These are phyloP conservation scores for Geranium rotundifolium DNA, from an alignment of 345 rosid species.

Conservation along the genomic window DNA sequence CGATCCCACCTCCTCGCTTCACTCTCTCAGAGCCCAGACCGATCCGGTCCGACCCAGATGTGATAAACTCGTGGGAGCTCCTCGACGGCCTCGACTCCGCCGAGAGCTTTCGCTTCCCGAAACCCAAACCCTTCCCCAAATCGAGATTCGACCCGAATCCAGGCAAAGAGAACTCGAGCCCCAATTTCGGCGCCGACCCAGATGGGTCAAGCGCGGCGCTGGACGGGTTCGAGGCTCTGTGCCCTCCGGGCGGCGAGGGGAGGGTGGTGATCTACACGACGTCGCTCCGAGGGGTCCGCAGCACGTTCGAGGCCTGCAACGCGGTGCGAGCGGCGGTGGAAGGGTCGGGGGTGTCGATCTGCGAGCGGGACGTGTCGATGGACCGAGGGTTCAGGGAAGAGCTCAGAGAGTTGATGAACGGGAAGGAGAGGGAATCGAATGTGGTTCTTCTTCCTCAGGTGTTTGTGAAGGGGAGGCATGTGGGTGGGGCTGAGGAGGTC, in stretches of 20 bases:
- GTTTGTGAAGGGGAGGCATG: constrained; percentile 60
- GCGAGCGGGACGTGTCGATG: constrained; percentile 81
- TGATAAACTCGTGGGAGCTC: constrained; percentile 67
- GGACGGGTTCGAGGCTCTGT: constrained; percentile 22
- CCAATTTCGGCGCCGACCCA: constrained; percentile 13
- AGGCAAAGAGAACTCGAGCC: constrained; percentile 40
- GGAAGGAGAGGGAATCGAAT: constrained; percentile 16
- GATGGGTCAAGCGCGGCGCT: neutral
- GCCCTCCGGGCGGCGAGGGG: constrained; percentile 57
- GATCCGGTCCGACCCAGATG: constrained; percentile 46
- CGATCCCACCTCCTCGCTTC: constrained; percentile 46
- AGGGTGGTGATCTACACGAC: constrained; percentile 69
- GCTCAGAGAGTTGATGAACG: constrained; percentile 36
- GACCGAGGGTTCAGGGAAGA: constrained; percentile 65
- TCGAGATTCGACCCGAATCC: neutral
- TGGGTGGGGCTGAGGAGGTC: constrained; percentile 89
- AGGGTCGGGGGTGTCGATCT: constrained; percentile 34
- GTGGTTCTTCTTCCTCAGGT: constrained; percentile 46
- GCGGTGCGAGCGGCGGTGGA: constrained; percentile 47
- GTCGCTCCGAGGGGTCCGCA: constrained; percentile 61
- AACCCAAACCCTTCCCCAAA: constrained; percentile 1
- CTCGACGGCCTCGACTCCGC: constrained; percentile 57
- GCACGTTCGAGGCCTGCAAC: constrained; percentile 75
- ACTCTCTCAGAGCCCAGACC: constrained; percentile 29
- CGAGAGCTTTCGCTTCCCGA: constrained; percentile 70